These are phyloP conservation scores for Lagenaria siceraria DNA, from an alignment of 306 rosid genomes.

Conservation along the genomic window DNA sequence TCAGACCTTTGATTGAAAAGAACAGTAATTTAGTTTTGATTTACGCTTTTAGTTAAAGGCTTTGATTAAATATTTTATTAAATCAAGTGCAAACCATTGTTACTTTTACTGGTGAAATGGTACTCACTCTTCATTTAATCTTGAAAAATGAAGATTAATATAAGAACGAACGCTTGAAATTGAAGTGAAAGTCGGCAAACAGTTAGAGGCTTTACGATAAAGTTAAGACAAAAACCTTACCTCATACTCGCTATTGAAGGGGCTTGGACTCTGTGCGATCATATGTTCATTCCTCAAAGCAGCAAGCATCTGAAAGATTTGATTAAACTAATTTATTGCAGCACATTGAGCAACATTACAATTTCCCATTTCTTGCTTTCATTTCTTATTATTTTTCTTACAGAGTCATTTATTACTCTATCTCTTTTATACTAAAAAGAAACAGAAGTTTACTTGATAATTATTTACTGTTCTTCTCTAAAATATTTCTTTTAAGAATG, in stretches of 20 bases:
- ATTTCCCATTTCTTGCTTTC: neutral
- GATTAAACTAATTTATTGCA: slow-evolving; percentile 5
- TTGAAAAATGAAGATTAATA: neutral
- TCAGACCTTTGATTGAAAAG: neutral
- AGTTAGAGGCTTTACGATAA: neutral
- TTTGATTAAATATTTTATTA: neutral
- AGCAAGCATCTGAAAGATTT: slow-evolving; percentile 68
- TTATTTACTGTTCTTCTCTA: neutral
- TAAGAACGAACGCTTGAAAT: neutral
- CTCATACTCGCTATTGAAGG: slow-evolving; percentile 86
- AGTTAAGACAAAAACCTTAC: slow-evolving; percentile 22
- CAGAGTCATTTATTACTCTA: neutral
- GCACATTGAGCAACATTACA: neutral
- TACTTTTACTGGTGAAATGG: neutral
- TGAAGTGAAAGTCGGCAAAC: neutral
- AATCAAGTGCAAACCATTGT: neutral
- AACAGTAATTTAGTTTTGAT: neutral
- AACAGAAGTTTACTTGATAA: neutral
- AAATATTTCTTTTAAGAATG: neutral
- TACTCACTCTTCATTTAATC: neutral
- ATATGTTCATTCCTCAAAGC: slow-evolving; percentile 63
- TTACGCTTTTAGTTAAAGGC: neutral
- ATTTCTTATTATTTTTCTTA: neutral
- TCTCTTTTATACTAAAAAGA: neutral
- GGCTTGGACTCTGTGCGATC: slow-evolving; percentile 39